Percentiles rank a stretch among this genome's conserved stretches.
These are phyloP conservation scores for Penicillium sp. DNA, from an alignment of 2,329 filamentous ascomycete species.

Conservation along the genomic window DNA sequence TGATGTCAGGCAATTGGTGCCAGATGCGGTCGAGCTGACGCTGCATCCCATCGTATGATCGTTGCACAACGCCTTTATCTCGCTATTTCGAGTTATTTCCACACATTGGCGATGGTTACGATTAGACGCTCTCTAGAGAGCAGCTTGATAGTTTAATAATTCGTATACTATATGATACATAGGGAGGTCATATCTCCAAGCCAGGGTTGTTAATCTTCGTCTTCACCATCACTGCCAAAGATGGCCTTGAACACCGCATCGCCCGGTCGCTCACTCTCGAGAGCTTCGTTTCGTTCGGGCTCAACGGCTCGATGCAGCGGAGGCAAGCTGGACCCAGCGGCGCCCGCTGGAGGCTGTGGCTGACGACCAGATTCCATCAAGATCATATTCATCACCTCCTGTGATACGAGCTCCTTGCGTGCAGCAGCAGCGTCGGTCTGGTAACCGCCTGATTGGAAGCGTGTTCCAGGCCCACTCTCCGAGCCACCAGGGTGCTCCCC, in stretches of 20 bases:
- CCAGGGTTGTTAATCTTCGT: constrained; percentile 52
- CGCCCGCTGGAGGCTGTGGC: constrained; percentile 22
- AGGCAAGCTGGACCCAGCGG: constrained; percentile 19
- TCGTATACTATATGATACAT: not conserved
- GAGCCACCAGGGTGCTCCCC: constrained; percentile 46
- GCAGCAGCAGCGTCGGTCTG: constrained; percentile 39
- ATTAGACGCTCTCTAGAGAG: not conserved
- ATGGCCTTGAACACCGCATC: constrained; percentile 90
- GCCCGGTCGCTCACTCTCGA: constrained; percentile 75
- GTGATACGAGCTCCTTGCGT: constrained; percentile 58
- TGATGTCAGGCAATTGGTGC: constrained; percentile 18
- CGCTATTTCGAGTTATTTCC: not conserved
- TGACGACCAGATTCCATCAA: constrained; percentile 50
- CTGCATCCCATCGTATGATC: not conserved
- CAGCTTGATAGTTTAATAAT: not conserved
- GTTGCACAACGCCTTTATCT: not conserved
- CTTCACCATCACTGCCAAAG: constrained; percentile 85
- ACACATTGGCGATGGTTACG: not conserved
- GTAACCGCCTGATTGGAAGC: constrained; percentile 43
- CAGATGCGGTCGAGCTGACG: not conserved
- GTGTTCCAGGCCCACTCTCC: constrained; percentile 30
- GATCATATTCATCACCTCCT: constrained; percentile 62
- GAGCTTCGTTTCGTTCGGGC: constrained; percentile 75
- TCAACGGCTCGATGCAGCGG: constrained; percentile 59
- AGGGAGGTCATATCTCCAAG: not conserved